phyloP scores from a whole-genome alignment of 768 basidiomycete genomes.

The Hygrophorus russula region DNA sequence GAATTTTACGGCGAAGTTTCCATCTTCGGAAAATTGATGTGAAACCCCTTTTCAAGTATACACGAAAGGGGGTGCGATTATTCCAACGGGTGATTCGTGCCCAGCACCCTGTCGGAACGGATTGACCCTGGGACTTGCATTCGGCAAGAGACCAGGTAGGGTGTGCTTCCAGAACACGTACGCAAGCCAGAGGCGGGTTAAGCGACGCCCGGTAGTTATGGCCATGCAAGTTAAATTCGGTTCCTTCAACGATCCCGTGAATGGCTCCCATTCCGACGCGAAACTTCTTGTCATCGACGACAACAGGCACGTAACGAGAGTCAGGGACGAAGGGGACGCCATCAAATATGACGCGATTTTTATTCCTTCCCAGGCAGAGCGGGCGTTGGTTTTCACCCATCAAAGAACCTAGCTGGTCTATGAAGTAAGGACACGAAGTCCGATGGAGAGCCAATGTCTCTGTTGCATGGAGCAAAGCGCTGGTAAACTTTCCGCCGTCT shows the following conservation, averaged over 20 bases:
- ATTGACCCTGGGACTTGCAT: constrained; percentile 21
- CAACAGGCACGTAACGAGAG: constrained; percentile 32
- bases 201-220: constrained; percentile 51
- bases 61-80: constrained; percentile 40
- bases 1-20: constrained; percentile 29
- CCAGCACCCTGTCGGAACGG: constrained; percentile 35
- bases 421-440: constrained; percentile 37
- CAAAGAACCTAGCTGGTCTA: constrained; percentile 27
- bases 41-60: constrained; percentile 37
- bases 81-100: constrained; percentile 41
- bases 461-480: constrained; percentile 36
- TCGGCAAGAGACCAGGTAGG: constrained; percentile 48
- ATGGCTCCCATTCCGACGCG: constrained; percentile 47
- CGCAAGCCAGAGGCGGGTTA: constrained; percentile 40
- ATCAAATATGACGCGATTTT: constrained; percentile 41
- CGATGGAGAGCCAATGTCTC: constrained; percentile 39
- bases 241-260: constrained; percentile 55
- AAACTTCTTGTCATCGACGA: constrained; percentile 26
- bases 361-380: constrained; percentile 37
- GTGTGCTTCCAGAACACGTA: constrained; percentile 41
- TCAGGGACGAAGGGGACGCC: constrained; percentile 45
- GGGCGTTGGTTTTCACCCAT: constrained; percentile 35
- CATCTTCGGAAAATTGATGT: constrained; percentile 33
- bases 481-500: constrained; percentile 52
- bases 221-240: constrained; percentile 47